Evolutionary conservation across 495 filamentous ascomycete genomes (phyloP).

Genomic region (Friedmanniomyces simplex): DNA sequence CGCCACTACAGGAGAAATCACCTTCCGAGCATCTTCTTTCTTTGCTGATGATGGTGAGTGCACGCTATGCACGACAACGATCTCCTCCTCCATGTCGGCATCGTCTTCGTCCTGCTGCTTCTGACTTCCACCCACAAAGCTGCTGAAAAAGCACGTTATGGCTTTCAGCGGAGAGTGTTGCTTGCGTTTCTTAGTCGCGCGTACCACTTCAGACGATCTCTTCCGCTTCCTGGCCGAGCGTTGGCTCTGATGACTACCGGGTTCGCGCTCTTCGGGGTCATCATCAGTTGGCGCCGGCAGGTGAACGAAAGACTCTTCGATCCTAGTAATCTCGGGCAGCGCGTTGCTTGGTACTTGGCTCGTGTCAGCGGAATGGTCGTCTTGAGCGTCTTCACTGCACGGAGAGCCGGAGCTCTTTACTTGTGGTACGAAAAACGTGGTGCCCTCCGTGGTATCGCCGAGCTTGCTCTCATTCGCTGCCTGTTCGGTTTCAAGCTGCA

Average conservation of each 20-base stretch:
- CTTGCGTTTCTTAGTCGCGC: constrained; percentile 20
- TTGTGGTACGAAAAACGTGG: background rate
- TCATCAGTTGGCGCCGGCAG: background rate
- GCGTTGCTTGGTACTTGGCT: background rate
- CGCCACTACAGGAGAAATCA: background rate
- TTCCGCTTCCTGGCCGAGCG: constrained; percentile 20
- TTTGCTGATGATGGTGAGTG: background rate
- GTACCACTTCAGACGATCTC: background rate
- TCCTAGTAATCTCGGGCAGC: background rate
- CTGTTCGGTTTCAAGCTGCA: constrained; percentile 10
- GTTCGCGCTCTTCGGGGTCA: background rate
- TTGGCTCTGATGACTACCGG: constrained; percentile 11
- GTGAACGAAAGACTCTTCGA: constrained; percentile 15
- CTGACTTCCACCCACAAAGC: constrained; percentile 6
- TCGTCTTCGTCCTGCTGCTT: constrained; percentile 16
- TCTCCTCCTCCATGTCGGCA: constrained; percentile 21
- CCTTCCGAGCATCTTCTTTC: background rate
- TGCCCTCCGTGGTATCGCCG: background rate
- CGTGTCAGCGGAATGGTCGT: background rate
- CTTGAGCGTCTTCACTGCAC: background rate
- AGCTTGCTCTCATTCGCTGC: background rate
- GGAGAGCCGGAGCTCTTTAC: too few relatives aligned
- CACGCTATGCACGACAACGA: constrained; percentile 22
- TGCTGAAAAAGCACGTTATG: constrained; percentile 11
- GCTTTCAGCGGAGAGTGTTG: constrained; percentile 15